phyloP scores from a whole-genome alignment of 2,329 filamentous ascomycete genomes.

The Chaetomiaceae sp. region DNA sequence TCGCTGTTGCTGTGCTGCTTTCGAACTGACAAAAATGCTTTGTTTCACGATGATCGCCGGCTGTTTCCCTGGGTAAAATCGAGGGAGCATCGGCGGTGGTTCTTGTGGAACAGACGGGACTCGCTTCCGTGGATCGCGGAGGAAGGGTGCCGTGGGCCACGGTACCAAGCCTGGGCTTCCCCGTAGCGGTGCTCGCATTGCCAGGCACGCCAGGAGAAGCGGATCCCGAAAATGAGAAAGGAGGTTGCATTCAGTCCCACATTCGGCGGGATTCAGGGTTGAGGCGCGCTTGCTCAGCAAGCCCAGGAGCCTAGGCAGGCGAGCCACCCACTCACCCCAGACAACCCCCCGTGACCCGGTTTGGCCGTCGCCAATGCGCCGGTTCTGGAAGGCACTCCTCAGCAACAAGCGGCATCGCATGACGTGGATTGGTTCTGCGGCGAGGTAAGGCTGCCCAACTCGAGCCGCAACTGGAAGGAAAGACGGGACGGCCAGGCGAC shows the following conservation, averaged over 20 bases:
- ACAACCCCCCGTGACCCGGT: neutral
- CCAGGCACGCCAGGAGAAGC: neutral
- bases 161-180: neutral
- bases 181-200: neutral
- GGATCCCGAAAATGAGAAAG: neutral
- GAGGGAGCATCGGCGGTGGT: neutral
- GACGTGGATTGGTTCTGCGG: neutral
- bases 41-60: neutral
- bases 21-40: neutral
- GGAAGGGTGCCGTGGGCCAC: neutral
- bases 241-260: neutral
- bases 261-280: neutral
- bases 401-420: neutral
- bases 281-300: neutral
- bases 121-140: neutral
- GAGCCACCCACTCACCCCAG: too few species aligned
- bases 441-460: neutral
- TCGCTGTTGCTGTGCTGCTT: too few species aligned
- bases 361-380: neutral
- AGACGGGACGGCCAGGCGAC: neutral
- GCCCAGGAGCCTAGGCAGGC: too few species aligned
- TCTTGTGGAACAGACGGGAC: neutral
- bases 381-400: conserved; percentile 2
- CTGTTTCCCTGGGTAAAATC: neutral
- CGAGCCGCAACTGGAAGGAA: too few species aligned